Base-by-base conservation (phyloP, 805 yeast genomes). In the Kodamaea jinghongensis region DNA sequence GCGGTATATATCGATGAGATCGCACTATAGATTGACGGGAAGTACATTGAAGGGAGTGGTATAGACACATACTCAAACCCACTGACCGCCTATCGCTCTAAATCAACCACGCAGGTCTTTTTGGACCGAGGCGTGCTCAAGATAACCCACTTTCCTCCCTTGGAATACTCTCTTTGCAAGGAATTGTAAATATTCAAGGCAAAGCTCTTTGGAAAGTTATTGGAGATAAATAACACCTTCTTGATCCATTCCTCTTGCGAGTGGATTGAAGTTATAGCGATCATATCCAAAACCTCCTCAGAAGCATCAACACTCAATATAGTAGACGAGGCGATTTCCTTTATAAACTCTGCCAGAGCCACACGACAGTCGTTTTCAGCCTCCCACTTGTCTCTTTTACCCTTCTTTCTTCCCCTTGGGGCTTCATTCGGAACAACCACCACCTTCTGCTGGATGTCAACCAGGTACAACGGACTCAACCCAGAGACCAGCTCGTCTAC, bases 201-300 rank as follows among this genome's bases (percentile, higher is more conserved):
- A 62, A 84, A 90, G 39, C 89, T 87, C 58, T 88, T 73, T 11
- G 96, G 95, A 3, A 93, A 69, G 50, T 79, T 85, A n/a, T 86
- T 80, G 11, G 59, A 55, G 2, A 84, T 77, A 13, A 91, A 88
- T 6, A 90, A 86, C 4, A 91, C 88, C 49, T 86, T 84, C 51
- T 95, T 75, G 38, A 83, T 66, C 87, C 88, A 82, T 70, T 86
- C 91, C 45, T 87, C 95, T 36, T 79, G 81, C 46, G 79, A 88
- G 20, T 72, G 70, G n/a, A 87, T 61, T 0, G 95, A 83, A 0
- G 90, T 83, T 2, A 83, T 75, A 10, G 85, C 73, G 28, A 91
- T 85, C 75, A 89, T 85, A 36, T 89, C 91, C 45, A 93, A 59
- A 2, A 87, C 85, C 45, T 89, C 97, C 50, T 87, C 96, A 45